These are phyloP conservation scores for Mycosphaerella arachidis DNA, from an alignment of 2,329 filamentous ascomycete species.

Conservation along the genomic window DNA sequence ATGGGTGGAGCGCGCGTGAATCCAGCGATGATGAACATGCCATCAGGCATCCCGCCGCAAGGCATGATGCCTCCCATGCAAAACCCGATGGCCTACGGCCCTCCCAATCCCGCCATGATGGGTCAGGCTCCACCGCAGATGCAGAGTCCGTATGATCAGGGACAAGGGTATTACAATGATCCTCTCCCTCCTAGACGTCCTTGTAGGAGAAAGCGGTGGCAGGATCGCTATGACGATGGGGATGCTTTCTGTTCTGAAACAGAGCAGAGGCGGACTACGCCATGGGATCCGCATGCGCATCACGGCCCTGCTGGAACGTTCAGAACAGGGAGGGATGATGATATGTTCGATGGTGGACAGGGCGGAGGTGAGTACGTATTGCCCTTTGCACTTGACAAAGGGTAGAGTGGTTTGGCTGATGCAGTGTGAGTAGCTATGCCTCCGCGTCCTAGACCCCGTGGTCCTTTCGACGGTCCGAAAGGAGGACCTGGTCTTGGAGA, in stretches of 20 bases:
- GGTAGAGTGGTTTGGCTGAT: neutral
- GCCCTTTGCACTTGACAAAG: neutral
- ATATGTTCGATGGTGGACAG: too few relatives aligned
- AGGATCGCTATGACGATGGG: neutral
- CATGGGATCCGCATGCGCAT: neutral
- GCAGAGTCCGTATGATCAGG: neutral
- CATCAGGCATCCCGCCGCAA: neutral
- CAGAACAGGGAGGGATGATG: neutral
- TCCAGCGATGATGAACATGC: neutral
- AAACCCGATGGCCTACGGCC: neutral
- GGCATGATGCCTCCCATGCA: neutral
- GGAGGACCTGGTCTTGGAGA: neutral
- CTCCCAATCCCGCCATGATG: neutral
- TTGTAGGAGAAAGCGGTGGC: neutral
- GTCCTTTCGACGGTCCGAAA: neutral
- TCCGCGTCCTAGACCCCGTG: neutral
- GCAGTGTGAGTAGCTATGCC: neutral
- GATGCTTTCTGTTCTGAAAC: neutral
- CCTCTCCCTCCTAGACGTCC: neutral
- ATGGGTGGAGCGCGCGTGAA: neutral
- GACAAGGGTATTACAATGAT: neutral
- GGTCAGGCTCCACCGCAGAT: neutral
- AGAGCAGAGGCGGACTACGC: neutral
- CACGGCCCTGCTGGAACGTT: neutral
- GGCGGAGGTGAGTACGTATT: slow-evolving; percentile 5